A percentile compares a stretch with the other conserved stretches of the same genome.
Conservation (phyloP, 257 asterid species). For the Solanum lycopersicoides region DNA sequence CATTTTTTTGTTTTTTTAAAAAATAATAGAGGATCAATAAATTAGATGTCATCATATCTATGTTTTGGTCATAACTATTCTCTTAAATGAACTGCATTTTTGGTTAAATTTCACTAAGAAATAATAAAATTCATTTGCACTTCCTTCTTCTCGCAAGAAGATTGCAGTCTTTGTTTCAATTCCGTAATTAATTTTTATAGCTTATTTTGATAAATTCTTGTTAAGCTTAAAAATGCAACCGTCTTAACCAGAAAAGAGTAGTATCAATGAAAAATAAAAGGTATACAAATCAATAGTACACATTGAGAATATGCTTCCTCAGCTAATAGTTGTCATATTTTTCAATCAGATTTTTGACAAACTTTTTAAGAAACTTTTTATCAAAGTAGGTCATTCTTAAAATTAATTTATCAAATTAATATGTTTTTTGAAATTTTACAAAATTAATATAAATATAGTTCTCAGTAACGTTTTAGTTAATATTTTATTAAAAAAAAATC, state of each 20-base stretch:
- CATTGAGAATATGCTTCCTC: neutral
- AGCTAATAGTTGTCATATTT: neutral
- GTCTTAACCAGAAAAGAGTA: neutral
- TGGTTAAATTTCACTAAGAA: neutral
- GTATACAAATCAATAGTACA: neutral
- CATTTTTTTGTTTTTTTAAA: no score
- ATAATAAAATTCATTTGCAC: neutral
- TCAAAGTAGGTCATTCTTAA: no score
- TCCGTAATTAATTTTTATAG: neutral
- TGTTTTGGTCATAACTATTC: neutral
- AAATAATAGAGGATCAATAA: neutral
- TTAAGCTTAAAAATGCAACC: neutral
- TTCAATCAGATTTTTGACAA: neutral
- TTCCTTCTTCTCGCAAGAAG: neutral
- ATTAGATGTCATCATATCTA: neutral
- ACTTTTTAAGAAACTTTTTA: no score
- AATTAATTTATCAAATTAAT: no score
- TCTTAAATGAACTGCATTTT: neutral
- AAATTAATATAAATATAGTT: no score
- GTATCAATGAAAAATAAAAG: neutral
- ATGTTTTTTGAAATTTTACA: no score
- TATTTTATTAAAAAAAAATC: no score
- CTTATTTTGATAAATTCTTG: neutral
- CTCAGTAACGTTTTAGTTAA: no score
- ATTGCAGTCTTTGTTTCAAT: neutral